A percentile compares a stretch with the other conserved stretches of the same genome.
phyloP scores from a whole-genome alignment of 1,284 basidiomycete species.

The Hymenochaete sp. region DNA sequence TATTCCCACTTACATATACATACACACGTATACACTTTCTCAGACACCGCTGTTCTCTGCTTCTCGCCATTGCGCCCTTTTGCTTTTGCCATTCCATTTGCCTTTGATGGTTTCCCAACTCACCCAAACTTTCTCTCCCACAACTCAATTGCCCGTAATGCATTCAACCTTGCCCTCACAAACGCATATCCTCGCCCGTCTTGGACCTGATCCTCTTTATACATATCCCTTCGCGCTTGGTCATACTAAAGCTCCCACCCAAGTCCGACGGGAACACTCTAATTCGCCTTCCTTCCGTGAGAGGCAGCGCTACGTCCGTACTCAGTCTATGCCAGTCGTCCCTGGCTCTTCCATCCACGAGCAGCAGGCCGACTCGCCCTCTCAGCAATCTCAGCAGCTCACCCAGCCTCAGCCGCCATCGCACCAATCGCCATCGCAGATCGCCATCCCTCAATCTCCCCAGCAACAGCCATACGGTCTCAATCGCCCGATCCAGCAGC shows the following conservation, averaged over 20 bases:
- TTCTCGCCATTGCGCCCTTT: background rate
- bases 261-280: constrained; percentile 48
- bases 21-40: background rate
- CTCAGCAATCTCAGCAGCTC: too few relatives aligned
- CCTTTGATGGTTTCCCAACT: too few relatives aligned
- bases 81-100: too few relatives aligned
- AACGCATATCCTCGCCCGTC: background rate
- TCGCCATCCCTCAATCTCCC: constrained; percentile 30
- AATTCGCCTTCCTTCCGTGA: constrained; percentile 58
- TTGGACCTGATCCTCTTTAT: constrained; percentile 5
- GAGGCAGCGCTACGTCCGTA: constrained; percentile 46
- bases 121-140: background rate
- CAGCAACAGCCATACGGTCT: constrained; percentile 20
- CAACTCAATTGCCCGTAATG: background rate
- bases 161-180: too few relatives aligned
- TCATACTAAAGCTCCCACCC: too few relatives aligned
- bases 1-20: too few relatives aligned
- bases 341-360: constrained; percentile 33
- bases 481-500: constrained; percentile 28
- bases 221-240: too few relatives aligned
- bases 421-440: constrained; percentile 25
- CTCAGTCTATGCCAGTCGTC: constrained; percentile 53
- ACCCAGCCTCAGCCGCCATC: constrained; percentile 25
- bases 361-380: background rate
- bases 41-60: background rate